Evolutionary conservation across 2,329 filamentous ascomycete species (phyloP), one percentile per base, ranked within the genome.

Genomic region (Monilinia aucupariae): DNA sequence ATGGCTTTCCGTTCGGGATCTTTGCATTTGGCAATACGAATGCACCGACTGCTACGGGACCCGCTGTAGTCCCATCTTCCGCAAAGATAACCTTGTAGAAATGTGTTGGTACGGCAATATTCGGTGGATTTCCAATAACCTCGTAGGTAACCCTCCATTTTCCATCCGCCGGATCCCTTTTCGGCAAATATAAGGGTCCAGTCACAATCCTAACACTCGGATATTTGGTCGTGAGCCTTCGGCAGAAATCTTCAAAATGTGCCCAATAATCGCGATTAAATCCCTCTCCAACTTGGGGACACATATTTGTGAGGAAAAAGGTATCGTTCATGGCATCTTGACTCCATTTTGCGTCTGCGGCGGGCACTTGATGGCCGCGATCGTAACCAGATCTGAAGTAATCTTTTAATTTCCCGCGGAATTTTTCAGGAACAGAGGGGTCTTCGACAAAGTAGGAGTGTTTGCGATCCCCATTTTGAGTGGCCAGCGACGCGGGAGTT

Each of bases 201-300:
- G 94, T 99, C 62, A 97, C 91, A 69, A 97, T 88, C 66, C 94
- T 84, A 32, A 99, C 93, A 49, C 85, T 89, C 0, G 93, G 92
- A 74, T 97, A 99, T 61, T 80, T 82, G 53, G 80, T 78, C 0
- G 92, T 93, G 68, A 99, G 80, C 22, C 91, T 81, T 12, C 94
- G 85, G 78, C 93, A 97, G 74, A 97, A 99, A 74, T 97, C 93
- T 78, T 99, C 94, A 69, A 99, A 92, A 76, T 99, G 94, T 45
- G 94, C 90, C 94, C 94, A 99, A 83, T 99, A 99, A 79, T 99
- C 94, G 59, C 94, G 85, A 79, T 99, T 99, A 82, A 99, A 99
- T 64, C 94, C 94, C 74, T 97, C 91, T 69, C 94, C 94, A 37
- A 99, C 94, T 78, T 99, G 94, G 39, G 94, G 94, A 74, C 92